Percentiles rank a stretch among this genome's conserved stretches.
phyloP scores from a whole-genome alignment of 2,329 filamentous ascomycete genomes.

The Colletotrichum cuscutae region DNA sequence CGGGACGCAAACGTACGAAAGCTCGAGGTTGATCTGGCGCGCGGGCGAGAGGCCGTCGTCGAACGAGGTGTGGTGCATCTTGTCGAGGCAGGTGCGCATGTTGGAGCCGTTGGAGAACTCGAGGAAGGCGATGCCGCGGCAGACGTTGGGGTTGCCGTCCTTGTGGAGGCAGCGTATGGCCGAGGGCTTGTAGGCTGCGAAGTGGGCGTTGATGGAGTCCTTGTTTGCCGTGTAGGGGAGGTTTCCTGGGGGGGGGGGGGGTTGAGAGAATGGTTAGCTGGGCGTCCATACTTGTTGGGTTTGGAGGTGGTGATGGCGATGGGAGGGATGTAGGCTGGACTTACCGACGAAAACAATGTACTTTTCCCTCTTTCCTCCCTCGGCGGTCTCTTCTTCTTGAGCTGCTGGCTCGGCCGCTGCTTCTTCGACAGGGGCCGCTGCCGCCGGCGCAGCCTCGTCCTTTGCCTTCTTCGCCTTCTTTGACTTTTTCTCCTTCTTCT shows the following conservation, averaged over 20 bases:
- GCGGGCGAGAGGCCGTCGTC: slow-evolving; percentile 62
- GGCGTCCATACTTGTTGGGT: too few relatives aligned
- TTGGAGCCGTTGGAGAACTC: slow-evolving; percentile 88
- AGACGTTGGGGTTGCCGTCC: slow-evolving; percentile 69
- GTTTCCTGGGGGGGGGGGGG: slow-evolving; percentile 75
- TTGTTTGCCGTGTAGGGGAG: slow-evolving; percentile 86
- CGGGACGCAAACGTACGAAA: slow-evolving; percentile 71
- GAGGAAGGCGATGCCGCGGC: slow-evolving; percentile 85
- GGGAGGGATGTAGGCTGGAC: slow-evolving; percentile 39
- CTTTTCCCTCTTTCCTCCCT: slow-evolving; percentile 57
- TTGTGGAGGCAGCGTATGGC: slow-evolving; percentile 80
- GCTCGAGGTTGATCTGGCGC: slow-evolving; percentile 89
- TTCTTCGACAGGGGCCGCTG: slow-evolving; percentile 12
- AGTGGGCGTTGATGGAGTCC: slow-evolving; percentile 77
- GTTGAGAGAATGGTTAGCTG: slow-evolving; percentile 40
- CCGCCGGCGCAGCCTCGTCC: slow-evolving; percentile 40
- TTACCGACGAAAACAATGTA: slow-evolving; percentile 83
- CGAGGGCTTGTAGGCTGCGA: slow-evolving; percentile 77
- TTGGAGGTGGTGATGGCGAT: not conserved
- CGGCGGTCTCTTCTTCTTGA: slow-evolving; percentile 21
- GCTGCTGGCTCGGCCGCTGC: slow-evolving; percentile 7
- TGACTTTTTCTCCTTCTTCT: slow-evolving; percentile 37
- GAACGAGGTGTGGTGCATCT: slow-evolving; percentile 89
- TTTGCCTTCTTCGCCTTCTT: slow-evolving; percentile 49
- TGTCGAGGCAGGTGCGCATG: slow-evolving; percentile 92